Evolutionary conservation across 495 filamentous ascomycete genomes (phyloP), one percentile per base, ranked within the genome.

Genomic region (Acidomyces sp.): DNA sequence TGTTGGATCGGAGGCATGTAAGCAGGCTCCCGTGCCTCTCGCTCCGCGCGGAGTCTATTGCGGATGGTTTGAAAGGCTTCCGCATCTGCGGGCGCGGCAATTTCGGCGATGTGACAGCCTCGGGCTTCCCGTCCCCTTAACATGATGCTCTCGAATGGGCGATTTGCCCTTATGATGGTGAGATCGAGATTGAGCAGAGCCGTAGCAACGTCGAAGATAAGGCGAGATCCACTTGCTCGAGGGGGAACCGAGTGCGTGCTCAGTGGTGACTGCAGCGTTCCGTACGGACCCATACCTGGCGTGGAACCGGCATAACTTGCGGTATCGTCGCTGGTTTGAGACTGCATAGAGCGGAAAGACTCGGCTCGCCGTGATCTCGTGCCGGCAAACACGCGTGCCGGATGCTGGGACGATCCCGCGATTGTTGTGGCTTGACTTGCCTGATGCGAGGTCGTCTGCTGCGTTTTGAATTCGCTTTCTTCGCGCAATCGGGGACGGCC

Each of bases 401-500:
- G 15, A 1, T 29, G 13, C 11, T 31, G 18, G 4, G 46, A 34
- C 27, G 34, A 29, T n/a, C 19, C 24, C 5, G 34, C 27, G 6
- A 20, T 9, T 5, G 32, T 18, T 3, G 18, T 12, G 26, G 27
- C 4, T 22, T 17, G 9, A 4, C n/a, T 16, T 19, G 33, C 19
- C 30, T 27, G 30, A 6, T 37, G 37, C 4, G 21, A 25, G 19
- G 25, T 11, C 29, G 23, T 30, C 23, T 32, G 35, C 22, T 46
- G 24, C 10, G 22, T 39, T n/a, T 13, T 25, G 23, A 42, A 29
- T 21, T 67, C 64, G 35, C 74, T 70, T 37, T 95, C 90, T 52
- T 93, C 86, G 55, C 88, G 80, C 53, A 97, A 67, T 37, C 90
- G 79, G 51, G 90, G 90, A 41, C 90, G 71, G 16, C 90, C 90